A percentile compares a stretch with the other conserved stretches of the same genome.
phyloP scores from a whole-genome alignment of 1,284 basidiomycete genomes.

The Ganoderma sinense region DNA sequence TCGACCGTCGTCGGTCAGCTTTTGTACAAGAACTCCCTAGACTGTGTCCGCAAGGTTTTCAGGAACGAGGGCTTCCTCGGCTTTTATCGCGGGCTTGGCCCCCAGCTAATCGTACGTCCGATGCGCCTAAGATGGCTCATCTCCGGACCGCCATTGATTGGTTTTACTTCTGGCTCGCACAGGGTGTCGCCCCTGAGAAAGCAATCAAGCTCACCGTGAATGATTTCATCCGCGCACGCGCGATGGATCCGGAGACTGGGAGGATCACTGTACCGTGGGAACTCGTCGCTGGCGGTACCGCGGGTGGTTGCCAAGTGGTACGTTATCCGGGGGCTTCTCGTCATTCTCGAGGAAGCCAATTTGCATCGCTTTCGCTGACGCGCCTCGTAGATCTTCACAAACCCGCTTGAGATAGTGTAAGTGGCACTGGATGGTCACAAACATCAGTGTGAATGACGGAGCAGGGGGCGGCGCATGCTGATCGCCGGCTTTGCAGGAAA shows the following conservation, averaged over 20 bases:
- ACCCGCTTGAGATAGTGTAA: constrained; percentile 93
- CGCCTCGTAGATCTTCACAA: constrained; percentile 83
- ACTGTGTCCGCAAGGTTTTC: constrained; percentile 95
- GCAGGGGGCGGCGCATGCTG: constrained; percentile 19
- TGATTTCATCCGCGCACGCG: constrained; percentile 86
- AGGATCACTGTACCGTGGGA: constrained; percentile 90
- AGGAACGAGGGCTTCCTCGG: constrained; percentile 94
- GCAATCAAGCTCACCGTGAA: constrained; percentile 98
- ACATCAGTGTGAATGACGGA: background rate
- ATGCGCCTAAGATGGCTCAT: constrained; percentile 1
- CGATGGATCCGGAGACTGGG: constrained; percentile 95
- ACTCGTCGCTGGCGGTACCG: constrained; percentile 89
- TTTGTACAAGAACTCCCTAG: constrained; percentile 92
- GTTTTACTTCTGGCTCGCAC: constrained; percentile 68
- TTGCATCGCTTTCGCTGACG: constrained; percentile 18
- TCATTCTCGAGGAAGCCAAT: constrained; percentile 1
- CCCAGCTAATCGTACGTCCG: constrained; percentile 85
- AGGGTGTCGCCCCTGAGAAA: constrained; percentile 99
- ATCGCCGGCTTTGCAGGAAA: constrained; percentile 65
- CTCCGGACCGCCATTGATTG: constrained; percentile 21
- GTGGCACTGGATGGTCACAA: constrained; percentile 33
- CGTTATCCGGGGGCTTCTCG: constrained; percentile 43
- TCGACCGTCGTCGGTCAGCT: constrained; percentile 94
- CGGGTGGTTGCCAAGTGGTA: constrained; percentile 98
- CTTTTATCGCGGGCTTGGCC: constrained; percentile 96